Conservation (phyloP, 352 stramenopile genomes). For the Phytophthora sp. region DNA sequence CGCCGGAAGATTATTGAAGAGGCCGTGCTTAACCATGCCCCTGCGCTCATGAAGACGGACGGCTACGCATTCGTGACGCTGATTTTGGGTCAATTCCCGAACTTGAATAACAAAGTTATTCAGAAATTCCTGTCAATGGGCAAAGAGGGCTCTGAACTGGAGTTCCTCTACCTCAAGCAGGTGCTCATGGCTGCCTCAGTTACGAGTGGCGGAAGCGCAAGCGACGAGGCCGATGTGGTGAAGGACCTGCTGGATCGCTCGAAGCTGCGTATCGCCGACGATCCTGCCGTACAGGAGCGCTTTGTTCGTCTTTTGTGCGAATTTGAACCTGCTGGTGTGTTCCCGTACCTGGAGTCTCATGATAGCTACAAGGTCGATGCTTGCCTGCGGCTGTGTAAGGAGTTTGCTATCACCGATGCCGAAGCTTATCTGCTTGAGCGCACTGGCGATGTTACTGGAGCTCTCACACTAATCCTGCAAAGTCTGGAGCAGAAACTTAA, state of each 20-base stretch:
- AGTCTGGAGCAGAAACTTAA: conserved; percentile 94
- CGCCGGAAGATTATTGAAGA: conserved; percentile 79
- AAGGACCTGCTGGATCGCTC: conserved; percentile 84
- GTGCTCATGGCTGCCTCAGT: conserved; percentile 70
- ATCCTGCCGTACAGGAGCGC: conserved; percentile 82
- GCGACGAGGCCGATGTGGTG: conserved; percentile 76
- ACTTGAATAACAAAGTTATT: conserved; percentile 87
- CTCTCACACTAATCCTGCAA: conserved; percentile 92
- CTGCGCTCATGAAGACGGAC: conserved; percentile 90
- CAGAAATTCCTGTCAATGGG: conserved; percentile 84
- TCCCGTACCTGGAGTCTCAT: conserved; percentile 82
- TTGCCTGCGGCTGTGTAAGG: conserved; percentile 85
- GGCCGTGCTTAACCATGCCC: conserved; percentile 73
- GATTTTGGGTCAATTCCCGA: conserved; percentile 87
- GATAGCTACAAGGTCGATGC: conserved; percentile 90
- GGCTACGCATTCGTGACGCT: conserved; percentile 87
- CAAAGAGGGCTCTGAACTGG: conserved; percentile 75
- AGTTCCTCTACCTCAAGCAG: conserved; percentile 85
- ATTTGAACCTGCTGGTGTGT: conserved; percentile 78
- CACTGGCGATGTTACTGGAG: conserved; percentile 93
- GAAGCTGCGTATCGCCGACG: conserved; percentile 81
- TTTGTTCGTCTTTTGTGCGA: conserved; percentile 84
- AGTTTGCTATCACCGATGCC: conserved; percentile 85
- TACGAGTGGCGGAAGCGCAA: conserved; percentile 45
- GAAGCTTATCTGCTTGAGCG: conserved; percentile 94